A percentile compares a stretch with the other conserved stretches of the same genome.
These are phyloP conservation scores for Phytopythium boreale DNA, from an alignment of 352 stramenopile species.

Conservation along the genomic window DNA sequence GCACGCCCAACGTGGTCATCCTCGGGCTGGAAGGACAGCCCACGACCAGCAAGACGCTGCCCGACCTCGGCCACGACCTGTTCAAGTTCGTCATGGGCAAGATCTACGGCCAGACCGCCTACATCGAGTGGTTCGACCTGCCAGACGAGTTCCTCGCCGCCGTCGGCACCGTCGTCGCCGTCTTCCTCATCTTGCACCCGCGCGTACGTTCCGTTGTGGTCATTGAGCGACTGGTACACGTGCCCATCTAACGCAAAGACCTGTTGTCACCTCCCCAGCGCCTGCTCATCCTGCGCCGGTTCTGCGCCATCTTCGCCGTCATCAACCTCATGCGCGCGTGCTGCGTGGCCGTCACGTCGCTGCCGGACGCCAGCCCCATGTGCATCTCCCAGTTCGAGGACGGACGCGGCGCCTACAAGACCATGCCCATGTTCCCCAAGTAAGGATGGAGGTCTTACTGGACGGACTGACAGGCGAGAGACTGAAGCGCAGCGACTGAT, in stretches of 20 bases:
- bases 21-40: conserved; percentile 54
- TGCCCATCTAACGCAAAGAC: background rate
- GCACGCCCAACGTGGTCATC: conserved; percentile 83
- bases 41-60: conserved; percentile 71
- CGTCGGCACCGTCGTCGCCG: conserved; percentile 58
- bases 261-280: conserved; percentile 30
- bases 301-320: conserved; percentile 81
- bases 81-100: conserved; percentile 86
- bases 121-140: conserved; percentile 85
- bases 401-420: conserved; percentile 71
- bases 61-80: conserved; percentile 80
- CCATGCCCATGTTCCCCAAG: conserved; percentile 85
- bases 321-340: conserved; percentile 87
- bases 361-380: conserved; percentile 82
- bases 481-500: background rate
- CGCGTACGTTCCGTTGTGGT: conserved; percentile 36
- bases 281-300: conserved; percentile 77
- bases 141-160: conserved; percentile 80
- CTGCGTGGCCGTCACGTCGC: conserved; percentile 82
- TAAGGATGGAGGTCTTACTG: conserved; percentile 16
- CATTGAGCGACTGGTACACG: background rate
- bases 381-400: conserved; percentile 85
- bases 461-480: background rate
- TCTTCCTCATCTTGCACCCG: conserved; percentile 73
- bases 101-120: conserved; percentile 77